phyloP scores from a whole-genome alignment of 495 filamentous ascomycete species.

The Aspergillus affinis region DNA sequence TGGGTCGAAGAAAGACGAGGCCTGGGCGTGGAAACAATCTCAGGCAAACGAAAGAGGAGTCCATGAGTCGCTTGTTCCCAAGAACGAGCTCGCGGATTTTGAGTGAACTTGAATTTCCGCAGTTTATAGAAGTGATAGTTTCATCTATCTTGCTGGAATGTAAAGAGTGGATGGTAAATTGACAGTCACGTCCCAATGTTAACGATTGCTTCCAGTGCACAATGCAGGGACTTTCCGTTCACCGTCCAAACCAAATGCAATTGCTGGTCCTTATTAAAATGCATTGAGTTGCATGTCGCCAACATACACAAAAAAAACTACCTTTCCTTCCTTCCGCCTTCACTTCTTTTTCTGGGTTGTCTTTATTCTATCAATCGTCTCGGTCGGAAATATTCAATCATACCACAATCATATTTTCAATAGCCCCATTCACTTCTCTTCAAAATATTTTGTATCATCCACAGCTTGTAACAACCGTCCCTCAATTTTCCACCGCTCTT shows the following conservation, averaged over 20 bases:
- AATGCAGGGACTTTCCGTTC: neutral
- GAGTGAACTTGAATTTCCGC: neutral
- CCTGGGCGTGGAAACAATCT: slow-evolving; percentile 33
- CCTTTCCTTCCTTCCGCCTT: too few relatives aligned
- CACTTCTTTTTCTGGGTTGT: too few relatives aligned
- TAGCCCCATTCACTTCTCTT: too few relatives aligned
- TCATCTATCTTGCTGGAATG: too few relatives aligned
- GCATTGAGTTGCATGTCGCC: neutral
- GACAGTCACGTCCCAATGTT: neutral
- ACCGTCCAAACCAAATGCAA: too few relatives aligned
- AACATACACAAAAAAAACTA: neutral
- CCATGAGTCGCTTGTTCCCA: slow-evolving; percentile 16
- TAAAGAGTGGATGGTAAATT: too few relatives aligned
- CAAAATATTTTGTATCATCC: too few relatives aligned
- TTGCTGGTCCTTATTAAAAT: too few relatives aligned
- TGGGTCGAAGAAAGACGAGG: slow-evolving; percentile 28
- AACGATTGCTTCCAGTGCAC: neutral
- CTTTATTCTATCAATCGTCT: too few relatives aligned
- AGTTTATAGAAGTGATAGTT: neutral
- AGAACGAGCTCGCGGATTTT: slow-evolving; percentile 15
- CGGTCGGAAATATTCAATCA: too few relatives aligned
- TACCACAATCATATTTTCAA: too few relatives aligned
- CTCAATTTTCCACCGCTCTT: too few relatives aligned
- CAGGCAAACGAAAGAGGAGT: slow-evolving; percentile 3
- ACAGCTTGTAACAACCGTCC: neutral